Percentiles rank a stretch among this genome's conserved stretches.
These are phyloP conservation scores for Piper betle DNA, from an alignment of 164 flowering plant species.

Conservation along the genomic window DNA sequence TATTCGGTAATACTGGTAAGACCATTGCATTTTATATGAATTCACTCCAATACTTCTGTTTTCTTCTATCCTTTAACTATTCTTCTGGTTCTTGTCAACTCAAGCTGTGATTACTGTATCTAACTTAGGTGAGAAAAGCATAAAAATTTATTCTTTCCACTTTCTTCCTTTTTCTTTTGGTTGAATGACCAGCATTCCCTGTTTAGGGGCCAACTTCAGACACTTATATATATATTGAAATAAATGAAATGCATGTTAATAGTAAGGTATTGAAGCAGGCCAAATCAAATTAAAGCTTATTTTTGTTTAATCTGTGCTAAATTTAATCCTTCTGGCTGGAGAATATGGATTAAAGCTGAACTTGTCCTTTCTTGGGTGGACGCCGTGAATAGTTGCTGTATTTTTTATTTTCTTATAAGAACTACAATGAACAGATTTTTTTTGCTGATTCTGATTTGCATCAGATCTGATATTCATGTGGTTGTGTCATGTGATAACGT, in stretches of 20 bases:
- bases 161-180: no score
- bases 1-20: not conserved
- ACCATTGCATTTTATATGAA: constrained; percentile 13
- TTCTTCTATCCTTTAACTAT: constrained; percentile 17
- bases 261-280: not conserved
- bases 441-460: not conserved
- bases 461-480: not conserved
- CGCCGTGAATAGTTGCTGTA: no score
- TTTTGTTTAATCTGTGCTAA: no score
- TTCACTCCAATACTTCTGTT: constrained; percentile 10
- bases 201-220: no score
- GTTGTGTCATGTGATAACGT: constrained; percentile 1
- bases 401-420: no score
- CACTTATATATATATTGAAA: no score
- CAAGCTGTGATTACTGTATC: not conserved
- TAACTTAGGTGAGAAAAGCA: no score
- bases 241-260: no score
- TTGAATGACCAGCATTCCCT: not conserved
- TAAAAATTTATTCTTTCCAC: no score
- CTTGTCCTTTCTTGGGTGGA: not conserved
- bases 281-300: not conserved
- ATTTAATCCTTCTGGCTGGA: no score
- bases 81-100: constrained; percentile 19
- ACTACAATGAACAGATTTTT: not conserved
- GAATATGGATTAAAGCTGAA: not conserved